Percentiles rank a stretch among this genome's conserved stretches.
Evolutionary conservation across 1,284 basidiomycete genomes (phyloP).

Genomic region (Lignosus rhinocerotis): DNA sequence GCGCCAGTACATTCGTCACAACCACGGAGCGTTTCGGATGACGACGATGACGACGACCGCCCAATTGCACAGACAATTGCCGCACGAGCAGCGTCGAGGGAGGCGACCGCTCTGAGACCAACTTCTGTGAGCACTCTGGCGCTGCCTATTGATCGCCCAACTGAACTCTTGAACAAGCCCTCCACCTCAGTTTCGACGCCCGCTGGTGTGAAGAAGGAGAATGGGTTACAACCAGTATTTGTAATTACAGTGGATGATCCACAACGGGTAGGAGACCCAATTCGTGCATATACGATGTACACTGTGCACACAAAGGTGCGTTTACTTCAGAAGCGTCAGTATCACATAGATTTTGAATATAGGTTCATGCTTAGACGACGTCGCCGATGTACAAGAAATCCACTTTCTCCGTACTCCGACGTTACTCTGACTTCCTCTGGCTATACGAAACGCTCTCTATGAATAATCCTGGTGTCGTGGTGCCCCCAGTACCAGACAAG

Average conservation of each 20-base stretch:
- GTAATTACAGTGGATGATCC: conserved; percentile 89
- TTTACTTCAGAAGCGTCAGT: background rate
- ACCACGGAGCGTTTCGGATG: conserved; percentile 39
- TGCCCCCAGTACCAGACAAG: conserved; percentile 97
- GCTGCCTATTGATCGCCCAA: background rate
- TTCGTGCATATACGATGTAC: conserved; percentile 91
- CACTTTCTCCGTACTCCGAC: conserved; percentile 86
- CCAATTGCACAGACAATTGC: conserved; percentile 60
- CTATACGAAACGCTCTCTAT: conserved; percentile 85
- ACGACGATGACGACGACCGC: conserved; percentile 74
- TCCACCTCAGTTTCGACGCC: conserved; percentile 11
- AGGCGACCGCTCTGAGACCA: conserved; percentile 34
- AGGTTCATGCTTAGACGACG: conserved; percentile 58
- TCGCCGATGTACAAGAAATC: conserved; percentile 81
- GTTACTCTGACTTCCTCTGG: conserved; percentile 98
- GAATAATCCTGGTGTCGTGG: conserved; percentile 97
- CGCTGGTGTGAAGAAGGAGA: conserved; percentile 31
- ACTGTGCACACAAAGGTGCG: conserved; percentile 85
- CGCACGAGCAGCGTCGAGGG: conserved; percentile 30
- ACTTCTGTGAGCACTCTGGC: conserved; percentile 28
- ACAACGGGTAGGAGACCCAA: conserved; percentile 90
- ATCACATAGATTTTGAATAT: conserved; percentile 1
- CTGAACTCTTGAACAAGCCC: conserved; percentile 14
- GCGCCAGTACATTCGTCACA: conserved; percentile 13
- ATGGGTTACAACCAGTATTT: conserved; percentile 63